Conservation (phyloP, 495 filamentous ascomycete genomes). For the Barbatosphaeria neglecta region DNA sequence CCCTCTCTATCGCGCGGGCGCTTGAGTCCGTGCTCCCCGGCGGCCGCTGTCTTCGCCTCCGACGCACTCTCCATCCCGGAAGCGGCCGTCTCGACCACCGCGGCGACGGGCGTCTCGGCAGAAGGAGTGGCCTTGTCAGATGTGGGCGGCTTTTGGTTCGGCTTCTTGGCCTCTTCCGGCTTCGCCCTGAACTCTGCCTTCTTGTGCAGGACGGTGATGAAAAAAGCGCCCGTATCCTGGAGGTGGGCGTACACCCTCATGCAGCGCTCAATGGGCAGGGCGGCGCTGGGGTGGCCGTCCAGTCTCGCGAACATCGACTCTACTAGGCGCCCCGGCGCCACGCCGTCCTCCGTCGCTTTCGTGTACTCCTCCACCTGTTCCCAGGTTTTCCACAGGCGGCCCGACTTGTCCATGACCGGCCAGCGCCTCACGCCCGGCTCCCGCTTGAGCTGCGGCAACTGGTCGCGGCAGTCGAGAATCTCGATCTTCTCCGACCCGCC, state of each 20-base stretch:
- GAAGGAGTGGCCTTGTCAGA: conserved; percentile 23
- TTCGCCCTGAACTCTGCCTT: conserved; percentile 73
- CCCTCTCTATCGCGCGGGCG: neutral
- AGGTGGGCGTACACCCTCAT: conserved; percentile 89
- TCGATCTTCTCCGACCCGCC: conserved; percentile 72
- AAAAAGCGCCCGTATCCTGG: conserved; percentile 95
- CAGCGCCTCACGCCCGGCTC: conserved; percentile 60
- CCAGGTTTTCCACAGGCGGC: conserved; percentile 64
- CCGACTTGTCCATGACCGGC: conserved; percentile 80
- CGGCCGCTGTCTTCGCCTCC: conserved; percentile 25
- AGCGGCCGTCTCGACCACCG: no score
- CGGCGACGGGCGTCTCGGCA: conserved; percentile 21
- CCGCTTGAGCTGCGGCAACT: conserved; percentile 66
- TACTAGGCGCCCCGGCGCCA: conserved; percentile 46
- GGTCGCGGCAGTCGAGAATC: conserved; percentile 68
- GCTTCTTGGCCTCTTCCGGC: conserved; percentile 56
- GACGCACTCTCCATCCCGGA: conserved; percentile 19
- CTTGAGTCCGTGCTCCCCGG: no score
- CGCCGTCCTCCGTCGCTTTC: conserved; percentile 41
- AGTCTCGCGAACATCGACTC: conserved; percentile 69
- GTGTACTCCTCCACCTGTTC: conserved; percentile 59
- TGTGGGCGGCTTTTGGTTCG: conserved; percentile 30
- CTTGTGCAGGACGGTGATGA: conserved; percentile 92
- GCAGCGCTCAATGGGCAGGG: conserved; percentile 74
- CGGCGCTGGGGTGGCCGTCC: conserved; percentile 40